Percentiles rank a stretch among this genome's conserved stretches.
Conservation (phyloP, 768 basidiomycete species). For the Mycena kentingensis region DNA sequence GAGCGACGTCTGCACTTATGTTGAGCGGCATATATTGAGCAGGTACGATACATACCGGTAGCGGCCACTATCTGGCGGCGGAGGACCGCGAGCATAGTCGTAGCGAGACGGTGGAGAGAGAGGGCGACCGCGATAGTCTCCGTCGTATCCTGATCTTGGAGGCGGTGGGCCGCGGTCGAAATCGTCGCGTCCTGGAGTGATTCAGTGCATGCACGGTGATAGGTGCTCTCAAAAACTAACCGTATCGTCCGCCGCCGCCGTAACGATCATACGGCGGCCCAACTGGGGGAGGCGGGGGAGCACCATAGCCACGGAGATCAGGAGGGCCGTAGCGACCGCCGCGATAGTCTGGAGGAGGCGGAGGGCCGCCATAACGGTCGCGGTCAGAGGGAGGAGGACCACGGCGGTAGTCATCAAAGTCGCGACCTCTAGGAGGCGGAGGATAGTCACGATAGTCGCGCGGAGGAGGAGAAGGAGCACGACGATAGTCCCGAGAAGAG, state of each 20-base stretch:
- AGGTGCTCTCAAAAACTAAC: too few relatives aligned
- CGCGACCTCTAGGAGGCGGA: conserved; percentile 53
- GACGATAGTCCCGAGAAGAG: conserved; percentile 59
- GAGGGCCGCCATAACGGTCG: conserved; percentile 56
- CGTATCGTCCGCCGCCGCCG: conserved; percentile 51
- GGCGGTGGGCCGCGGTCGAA: too few relatives aligned
- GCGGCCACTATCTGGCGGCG: conserved; percentile 47
- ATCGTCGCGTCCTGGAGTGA: too few relatives aligned
- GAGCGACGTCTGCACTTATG: conserved; percentile 61
- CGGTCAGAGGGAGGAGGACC: conserved; percentile 46
- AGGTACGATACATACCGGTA: conserved; percentile 37
- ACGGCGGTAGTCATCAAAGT: conserved; percentile 71
- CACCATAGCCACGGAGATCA: conserved; percentile 54
- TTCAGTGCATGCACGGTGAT: too few relatives aligned
- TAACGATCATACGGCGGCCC: conserved; percentile 63
- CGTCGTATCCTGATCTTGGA: conserved; percentile 60
- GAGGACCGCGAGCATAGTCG: conserved; percentile 54
- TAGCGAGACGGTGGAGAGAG: conserved; percentile 53
- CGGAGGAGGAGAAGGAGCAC: conserved; percentile 61
- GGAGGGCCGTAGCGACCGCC: conserved; percentile 61
- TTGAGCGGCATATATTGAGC: conserved; percentile 1
- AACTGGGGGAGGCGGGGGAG: conserved; percentile 49
- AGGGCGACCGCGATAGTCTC: conserved; percentile 58
- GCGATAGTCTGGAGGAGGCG: conserved; percentile 51
- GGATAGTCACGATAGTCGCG: conserved; percentile 71